phyloP scores from a whole-genome alignment of 2,329 filamentous ascomycete genomes.

The Fusarium sp. region DNA sequence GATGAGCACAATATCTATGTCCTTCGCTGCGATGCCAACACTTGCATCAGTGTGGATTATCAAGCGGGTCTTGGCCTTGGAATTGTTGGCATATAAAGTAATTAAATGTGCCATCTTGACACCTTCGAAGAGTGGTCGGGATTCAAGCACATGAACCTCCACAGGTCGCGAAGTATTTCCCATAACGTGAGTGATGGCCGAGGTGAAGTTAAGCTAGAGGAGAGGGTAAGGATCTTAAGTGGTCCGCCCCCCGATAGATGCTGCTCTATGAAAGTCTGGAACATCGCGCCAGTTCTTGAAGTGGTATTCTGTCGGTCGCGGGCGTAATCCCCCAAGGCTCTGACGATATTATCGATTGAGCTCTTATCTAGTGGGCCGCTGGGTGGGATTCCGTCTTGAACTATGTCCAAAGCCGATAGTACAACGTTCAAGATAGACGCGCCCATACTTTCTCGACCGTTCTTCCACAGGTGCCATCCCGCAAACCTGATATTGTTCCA shows the following conservation, averaged over 20 bases:
- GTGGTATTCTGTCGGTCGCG: constrained; percentile 39
- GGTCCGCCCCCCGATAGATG: constrained; percentile 31
- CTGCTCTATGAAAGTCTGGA: constrained; percentile 47
- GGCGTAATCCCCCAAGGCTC: constrained; percentile 29
- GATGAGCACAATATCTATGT: constrained; percentile 68
- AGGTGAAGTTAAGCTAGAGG: constrained; percentile 68
- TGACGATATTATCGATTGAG: constrained; percentile 30
- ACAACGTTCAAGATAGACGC: constrained; percentile 65
- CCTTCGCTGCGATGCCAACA: constrained; percentile 60
- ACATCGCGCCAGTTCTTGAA: constrained; percentile 47
- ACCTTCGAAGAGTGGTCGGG: constrained; percentile 73
- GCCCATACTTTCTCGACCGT: constrained; percentile 73
- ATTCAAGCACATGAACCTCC: constrained; percentile 71
- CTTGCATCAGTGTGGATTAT: constrained; percentile 69
- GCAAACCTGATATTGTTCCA: constrained; percentile 66
- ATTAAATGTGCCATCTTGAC: constrained; percentile 62
- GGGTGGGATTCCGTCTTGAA: constrained; percentile 47
- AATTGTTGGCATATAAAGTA: constrained; percentile 50
- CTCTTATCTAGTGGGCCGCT: not conserved
- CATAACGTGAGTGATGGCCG: constrained; percentile 57
- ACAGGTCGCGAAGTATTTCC: constrained; percentile 50
- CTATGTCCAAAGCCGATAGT: constrained; percentile 55
- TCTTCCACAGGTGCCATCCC: constrained; percentile 72
- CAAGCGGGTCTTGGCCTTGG: constrained; percentile 50
- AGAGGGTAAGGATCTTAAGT: constrained; percentile 67